A percentile compares a stretch with the other conserved stretches of the same genome.
Evolutionary conservation across 2,329 filamentous ascomycete genomes (phyloP).

Genomic region (Stromatinia cepivora): DNA sequence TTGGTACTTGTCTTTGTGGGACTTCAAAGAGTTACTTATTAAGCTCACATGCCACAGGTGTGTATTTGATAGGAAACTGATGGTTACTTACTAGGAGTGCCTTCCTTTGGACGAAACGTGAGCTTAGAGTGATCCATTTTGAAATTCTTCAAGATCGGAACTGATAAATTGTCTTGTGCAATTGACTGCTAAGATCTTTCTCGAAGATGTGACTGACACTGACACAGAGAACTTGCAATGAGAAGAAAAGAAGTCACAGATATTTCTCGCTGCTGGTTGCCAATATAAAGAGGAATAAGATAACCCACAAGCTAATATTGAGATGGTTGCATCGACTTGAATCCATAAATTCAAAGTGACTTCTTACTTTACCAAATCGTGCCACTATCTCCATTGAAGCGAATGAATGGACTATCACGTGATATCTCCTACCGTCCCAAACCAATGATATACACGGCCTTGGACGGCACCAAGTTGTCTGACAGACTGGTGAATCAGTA

Average conservation of each 20-base stretch:
- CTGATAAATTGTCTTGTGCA: not conserved
- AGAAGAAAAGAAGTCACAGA: not conserved
- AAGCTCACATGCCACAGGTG: not conserved
- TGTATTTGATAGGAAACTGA: not conserved
- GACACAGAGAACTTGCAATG: not conserved
- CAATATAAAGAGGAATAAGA: not conserved
- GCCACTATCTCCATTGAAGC: not conserved
- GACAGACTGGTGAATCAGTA: not conserved
- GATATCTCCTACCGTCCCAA: not conserved
- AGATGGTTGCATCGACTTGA: no score
- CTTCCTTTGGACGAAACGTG: not conserved
- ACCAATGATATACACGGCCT: not conserved
- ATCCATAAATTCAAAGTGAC: not conserved
- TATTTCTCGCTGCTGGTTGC: not conserved
- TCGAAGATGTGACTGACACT: not conserved
- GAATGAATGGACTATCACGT: not conserved
- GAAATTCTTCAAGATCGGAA: not conserved
- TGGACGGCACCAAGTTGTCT: not conserved
- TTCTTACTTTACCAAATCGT: not conserved
- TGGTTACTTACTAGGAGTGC: not conserved
- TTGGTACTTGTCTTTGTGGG: not conserved
- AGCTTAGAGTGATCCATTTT: not conserved
- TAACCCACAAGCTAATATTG: not conserved
- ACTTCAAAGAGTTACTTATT: not conserved
- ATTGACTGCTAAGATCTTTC: not conserved